These are phyloP conservation scores for Zygosaccharomyces kombuchaensis DNA, from an alignment of 805 yeast genomes.

Conservation along the genomic window DNA sequence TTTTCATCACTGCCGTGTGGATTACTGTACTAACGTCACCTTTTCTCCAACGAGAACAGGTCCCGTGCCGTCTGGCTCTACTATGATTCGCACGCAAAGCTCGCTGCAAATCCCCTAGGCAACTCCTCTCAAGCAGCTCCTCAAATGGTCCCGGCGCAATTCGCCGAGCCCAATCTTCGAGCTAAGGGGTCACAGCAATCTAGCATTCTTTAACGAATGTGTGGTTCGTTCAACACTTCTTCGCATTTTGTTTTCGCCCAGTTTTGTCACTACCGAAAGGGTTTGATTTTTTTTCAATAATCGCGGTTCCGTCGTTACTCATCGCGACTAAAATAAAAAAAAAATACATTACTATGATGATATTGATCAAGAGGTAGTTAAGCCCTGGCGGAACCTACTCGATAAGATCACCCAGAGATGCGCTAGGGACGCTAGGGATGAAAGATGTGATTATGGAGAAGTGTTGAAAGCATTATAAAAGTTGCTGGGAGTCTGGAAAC, in stretches of 20 bases:
- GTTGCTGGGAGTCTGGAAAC: not conserved
- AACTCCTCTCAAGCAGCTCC: not conserved
- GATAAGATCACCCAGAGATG: not conserved
- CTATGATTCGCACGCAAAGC: not conserved
- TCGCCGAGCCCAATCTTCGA: not conserved
- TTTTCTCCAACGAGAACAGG: not conserved
- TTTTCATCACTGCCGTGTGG: constrained; percentile 12
- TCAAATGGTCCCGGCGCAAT: too few species aligned
- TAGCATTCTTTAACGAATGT: not conserved
- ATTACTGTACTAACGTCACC: not conserved
- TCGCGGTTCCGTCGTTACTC: constrained; percentile 3
- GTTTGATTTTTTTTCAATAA: constrained; percentile 1
- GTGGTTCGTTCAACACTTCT: not conserved
- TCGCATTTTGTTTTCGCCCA: not conserved
- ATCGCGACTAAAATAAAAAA: not conserved
- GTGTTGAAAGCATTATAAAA: not conserved
- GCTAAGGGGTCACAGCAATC: not conserved
- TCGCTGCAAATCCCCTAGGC: not conserved
- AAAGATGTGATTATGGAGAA: too few species aligned
- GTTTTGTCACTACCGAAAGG: not conserved
- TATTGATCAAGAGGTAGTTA: not conserved
- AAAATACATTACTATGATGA: not conserved
- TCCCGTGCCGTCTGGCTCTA: not conserved
- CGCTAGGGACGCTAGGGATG: too few species aligned
- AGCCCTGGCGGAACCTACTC: not conserved